Conservation (phyloP, 305 asterid genomes). For the Fraxinus albicans region DNA sequence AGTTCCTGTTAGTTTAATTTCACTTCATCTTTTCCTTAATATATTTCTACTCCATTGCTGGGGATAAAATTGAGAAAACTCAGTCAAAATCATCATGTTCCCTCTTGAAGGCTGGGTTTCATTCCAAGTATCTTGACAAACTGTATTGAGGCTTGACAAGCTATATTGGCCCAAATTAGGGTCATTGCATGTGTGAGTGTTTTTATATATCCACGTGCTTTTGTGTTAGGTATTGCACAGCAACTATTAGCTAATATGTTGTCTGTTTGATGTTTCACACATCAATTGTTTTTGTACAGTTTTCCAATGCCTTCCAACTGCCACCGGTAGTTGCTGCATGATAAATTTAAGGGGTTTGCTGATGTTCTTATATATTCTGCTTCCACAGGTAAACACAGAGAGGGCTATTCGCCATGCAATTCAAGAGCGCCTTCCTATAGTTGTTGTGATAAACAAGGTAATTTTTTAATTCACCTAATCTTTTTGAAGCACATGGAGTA, state of each 20-base stretch:
- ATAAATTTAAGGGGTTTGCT: neutral
- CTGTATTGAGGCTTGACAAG: neutral
- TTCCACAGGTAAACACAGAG: conserved; percentile 84
- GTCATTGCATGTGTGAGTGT: neutral
- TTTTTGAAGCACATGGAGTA: neutral
- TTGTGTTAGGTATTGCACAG: neutral
- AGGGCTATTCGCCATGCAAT: conserved; percentile 96
- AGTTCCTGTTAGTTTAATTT: neutral
- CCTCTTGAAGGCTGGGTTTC: neutral
- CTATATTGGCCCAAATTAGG: neutral
- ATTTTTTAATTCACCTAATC: conserved; percentile 7
- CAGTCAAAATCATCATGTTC: neutral
- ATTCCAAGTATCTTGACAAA: neutral
- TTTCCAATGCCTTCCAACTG: neutral
- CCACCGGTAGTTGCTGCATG: neutral
- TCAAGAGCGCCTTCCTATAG: conserved; percentile 89
- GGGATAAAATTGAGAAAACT: neutral
- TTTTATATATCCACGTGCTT: neutral
- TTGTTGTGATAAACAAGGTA: conserved; percentile 94
- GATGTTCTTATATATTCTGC: conserved; percentile 1
- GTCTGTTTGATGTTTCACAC: neutral
- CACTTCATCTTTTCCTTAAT: neutral
- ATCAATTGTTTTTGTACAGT: neutral
- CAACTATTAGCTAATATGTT: neutral
- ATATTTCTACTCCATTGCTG: neutral